A percentile compares a stretch with the other conserved stretches of the same genome.
Conservation (phyloP, 1,284 basidiomycete genomes). For the Leccinum fuscescens region DNA sequence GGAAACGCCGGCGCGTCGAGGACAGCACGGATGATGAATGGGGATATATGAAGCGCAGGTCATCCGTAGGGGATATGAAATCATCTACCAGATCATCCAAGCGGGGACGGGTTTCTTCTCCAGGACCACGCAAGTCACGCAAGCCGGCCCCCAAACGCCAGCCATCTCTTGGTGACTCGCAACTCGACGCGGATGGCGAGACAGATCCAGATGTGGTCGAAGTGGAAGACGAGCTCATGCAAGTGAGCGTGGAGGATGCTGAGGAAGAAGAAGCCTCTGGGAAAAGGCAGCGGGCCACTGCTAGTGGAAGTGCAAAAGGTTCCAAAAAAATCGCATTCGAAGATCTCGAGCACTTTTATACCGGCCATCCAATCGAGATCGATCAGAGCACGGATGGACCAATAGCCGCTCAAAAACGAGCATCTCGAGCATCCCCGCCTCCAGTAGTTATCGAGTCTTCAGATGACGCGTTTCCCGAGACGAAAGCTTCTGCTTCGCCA, state of each 20-base stretch:
- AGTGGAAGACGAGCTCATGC: conserved; percentile 36
- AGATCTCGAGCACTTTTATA: conserved; percentile 32
- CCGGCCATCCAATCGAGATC: conserved; percentile 32
- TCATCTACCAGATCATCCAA: conserved; percentile 10
- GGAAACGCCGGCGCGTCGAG: conserved; percentile 28
- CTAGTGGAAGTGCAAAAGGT: conserved; percentile 1
- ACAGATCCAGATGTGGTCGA: conserved; percentile 32
- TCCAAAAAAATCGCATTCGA: conserved; percentile 20
- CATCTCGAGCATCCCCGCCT: conserved; percentile 1
- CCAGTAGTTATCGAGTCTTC: neutral
- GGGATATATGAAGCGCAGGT: conserved; percentile 6
- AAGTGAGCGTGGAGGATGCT: conserved; percentile 21
- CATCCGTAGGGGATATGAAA: conserved; percentile 15
- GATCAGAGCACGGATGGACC: conserved; percentile 26
- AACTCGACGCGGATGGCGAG: conserved; percentile 35
- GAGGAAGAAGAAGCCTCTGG: conserved; percentile 13
- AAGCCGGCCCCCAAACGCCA: conserved; percentile 13
- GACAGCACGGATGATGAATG: conserved; percentile 5
- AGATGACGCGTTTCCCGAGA: neutral
- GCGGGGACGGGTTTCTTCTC: conserved; percentile 30
- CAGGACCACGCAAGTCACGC: conserved; percentile 22
- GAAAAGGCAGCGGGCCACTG: neutral
- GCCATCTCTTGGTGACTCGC: conserved; percentile 31
- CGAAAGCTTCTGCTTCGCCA: conserved; percentile 16
- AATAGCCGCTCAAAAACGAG: neutral